A percentile compares a stretch with the other conserved stretches of the same genome.
These are phyloP conservation scores for Tothia fuscella DNA, from an alignment of 2,329 filamentous ascomycete genomes.

Conservation along the genomic window DNA sequence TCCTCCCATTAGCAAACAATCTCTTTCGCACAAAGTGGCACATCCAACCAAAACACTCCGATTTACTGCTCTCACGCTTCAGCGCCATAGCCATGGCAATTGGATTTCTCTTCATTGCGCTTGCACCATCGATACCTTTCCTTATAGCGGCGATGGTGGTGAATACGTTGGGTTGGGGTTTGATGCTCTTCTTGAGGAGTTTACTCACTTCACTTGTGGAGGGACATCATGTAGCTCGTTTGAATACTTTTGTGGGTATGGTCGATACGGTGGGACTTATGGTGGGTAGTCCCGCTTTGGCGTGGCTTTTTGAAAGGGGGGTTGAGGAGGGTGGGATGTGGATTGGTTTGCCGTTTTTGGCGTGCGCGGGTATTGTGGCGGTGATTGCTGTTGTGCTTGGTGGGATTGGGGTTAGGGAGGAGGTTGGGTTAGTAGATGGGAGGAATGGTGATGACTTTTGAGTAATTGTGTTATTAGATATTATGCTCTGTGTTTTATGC, in stretches of 20 bases:
- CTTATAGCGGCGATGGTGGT: constrained; percentile 31
- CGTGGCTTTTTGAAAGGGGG: constrained; percentile 33
- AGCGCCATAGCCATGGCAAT: constrained; percentile 18
- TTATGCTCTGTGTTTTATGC: no score
- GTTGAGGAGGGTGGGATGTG: constrained; percentile 6
- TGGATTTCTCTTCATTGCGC: constrained; percentile 20
- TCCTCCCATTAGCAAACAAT: constrained; percentile 20
- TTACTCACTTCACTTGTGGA: constrained; percentile 43
- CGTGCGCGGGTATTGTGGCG: background rate
- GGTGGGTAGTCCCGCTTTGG: constrained; percentile 35
- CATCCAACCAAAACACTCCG: constrained; percentile 17
- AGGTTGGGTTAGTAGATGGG: constrained; percentile 1
- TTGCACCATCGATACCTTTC: constrained; percentile 18
- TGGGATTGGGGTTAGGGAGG: background rate
- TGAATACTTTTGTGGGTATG: constrained; percentile 42
- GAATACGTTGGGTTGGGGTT: constrained; percentile 35
- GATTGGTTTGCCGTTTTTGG: constrained; percentile 5
- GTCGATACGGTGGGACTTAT: constrained; percentile 39
- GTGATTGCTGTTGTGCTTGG: background rate
- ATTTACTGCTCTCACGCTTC: constrained; percentile 21
- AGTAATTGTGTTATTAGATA: no score
- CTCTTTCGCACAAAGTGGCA: constrained; percentile 14
- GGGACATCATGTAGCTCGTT: constrained; percentile 39
- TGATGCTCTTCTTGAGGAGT: constrained; percentile 33
- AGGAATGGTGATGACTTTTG: background rate